Base-by-base conservation (phyloP, 805 yeast species). In the Lipomyces sp. region DNA sequence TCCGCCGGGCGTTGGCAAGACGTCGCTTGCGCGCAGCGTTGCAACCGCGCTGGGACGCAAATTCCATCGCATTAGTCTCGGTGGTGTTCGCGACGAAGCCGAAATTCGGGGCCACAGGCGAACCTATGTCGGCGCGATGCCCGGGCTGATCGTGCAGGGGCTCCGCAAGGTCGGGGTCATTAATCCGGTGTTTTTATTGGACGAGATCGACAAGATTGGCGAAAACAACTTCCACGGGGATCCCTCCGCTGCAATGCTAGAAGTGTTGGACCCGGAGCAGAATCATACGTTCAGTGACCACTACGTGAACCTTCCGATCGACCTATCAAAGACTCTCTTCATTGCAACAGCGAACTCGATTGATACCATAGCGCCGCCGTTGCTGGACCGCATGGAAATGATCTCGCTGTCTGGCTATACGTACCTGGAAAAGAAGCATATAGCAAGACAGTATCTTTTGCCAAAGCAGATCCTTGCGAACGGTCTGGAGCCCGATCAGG, bases 1-100 rank as follows among this genome's bases (percentile, higher is more conserved):
- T 0, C 96, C 96, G 10, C 96, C 96, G 0, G 96, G 96, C 33
- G 93, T 87, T 13, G 96, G 96, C 26, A 88, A 88, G 66, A 88
- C 96, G 0, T 83, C 93, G 1, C 72, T 88, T 49, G 95, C 95
- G 3, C 81, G 81, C 62, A 84, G 95, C 0, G 79, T 88, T 42
- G 95, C 96, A 0, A 69, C 74, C 10, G 80, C 91, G 4, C 68
- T 88, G 49, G 83, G 85, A 0, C 75, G 95, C 41, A 78, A 80
- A 52, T 84, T 86, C 65, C 91, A 86, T 65, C 74, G 95, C 37
- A 75, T 88, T 16, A 84, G 95, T 1, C 75, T 88, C 2, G 96
- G 96, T 24, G 96, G 96, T 35, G 78, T 88, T 39, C 82, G 84
- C 57, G 95, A 88, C 63, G 95, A 87, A 68, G 84, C 93, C 2